Base-by-base conservation (phyloP, 2,329 filamentous ascomycete species). In the Pezicula neosporulosa region DNA sequence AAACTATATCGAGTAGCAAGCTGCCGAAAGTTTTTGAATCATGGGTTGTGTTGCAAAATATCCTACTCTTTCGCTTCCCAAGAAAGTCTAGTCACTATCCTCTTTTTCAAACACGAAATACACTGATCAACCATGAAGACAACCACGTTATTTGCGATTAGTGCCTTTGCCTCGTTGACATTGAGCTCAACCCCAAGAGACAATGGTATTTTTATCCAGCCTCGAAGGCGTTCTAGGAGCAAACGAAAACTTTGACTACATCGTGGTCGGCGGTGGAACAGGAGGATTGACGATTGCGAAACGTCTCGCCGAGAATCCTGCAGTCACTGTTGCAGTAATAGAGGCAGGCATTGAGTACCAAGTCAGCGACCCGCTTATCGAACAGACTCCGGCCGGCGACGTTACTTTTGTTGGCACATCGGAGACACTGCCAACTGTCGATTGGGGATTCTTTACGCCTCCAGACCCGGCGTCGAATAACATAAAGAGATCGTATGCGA, bases 391-490 rank as follows among this genome's bases (percentile, higher is more conserved):
- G 3, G 7, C 7, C 13, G 13, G 16, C 16, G 36, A 18, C 36
- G 4, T 38, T 38, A 38, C 16, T 15, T 38, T 5, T 38, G 36
- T 41, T 10, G 47, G 47, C 12, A 30, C 47, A 5, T 42, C 18
- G 9, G 37, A 42, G n/a, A 30, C 19, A 13, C 21, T 21, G 18
- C 37, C 47, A 41, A 42, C 21, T 9, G 48, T 49, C 16, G 48
- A 49, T 16, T 49, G 39, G 48, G 48, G 38, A 2, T 49, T 49
- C 48, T 45, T n/a, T 16, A 42, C 39, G 12, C 12, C 47, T 3
- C 60, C 62, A 2, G 59, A 64, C 33, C 50, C 36, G 2, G 61
- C 64, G 44, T 47, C 63, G 15, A 33, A 49, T n/a, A 48, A 41
- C 38, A 35, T 33, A 18, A 48, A 28, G n/a, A 48, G 49, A 41